Base-by-base conservation (phyloP, 306 rosid species). In the Cajanus cajan region DNA sequence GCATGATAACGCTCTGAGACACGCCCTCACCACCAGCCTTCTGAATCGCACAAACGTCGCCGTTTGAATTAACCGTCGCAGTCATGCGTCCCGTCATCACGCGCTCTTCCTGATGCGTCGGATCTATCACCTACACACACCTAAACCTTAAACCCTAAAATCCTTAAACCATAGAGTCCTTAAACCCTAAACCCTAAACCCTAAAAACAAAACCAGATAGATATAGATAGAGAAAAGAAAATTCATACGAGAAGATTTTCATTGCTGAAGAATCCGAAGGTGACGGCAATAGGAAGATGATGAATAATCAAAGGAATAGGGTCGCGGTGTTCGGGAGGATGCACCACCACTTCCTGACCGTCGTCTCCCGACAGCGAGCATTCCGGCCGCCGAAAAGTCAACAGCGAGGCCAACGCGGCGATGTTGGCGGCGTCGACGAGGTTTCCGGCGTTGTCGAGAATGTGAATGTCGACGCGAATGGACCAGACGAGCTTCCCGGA, bases 51-150 rank as follows among this genome's bases (percentile, higher is more conserved):
- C 98, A 94, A 79, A 94, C 84, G 70, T 94, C 98, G 40, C 96
- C 92, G 50, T 82, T 94, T 7, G 92, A 86, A 78, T 94, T 94
- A 50, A 94, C 86, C 28, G 97, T 92, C 4, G 91, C 87, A 40
- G 98, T 94, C 98, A 94, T 90, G 70, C 97, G 88, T 33, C 97
- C 97, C 13, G 93, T 92, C 95, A 92, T 92, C 64, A 94, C 89
- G 78, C 92, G 87, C 87, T 94, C 97, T 86, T 94, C 98, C 31
- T 75, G 83, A 85, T 92, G 83, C 58, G 97, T 94, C 15, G 98
- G 97, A 87, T 94, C 98, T 80, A 94, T 84, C 77, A 90, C 91
- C 98, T 94, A 76, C 62, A 39, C 40, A 72, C 45, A 63, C 51
- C 31, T 25, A 58, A 52, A 52, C 28, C 59, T 21, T 52, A 19